Evolutionary conservation across 208 protist species (phyloP), one percentile per base, ranked within the genome.

Genomic region (Leishmania major): DNA sequence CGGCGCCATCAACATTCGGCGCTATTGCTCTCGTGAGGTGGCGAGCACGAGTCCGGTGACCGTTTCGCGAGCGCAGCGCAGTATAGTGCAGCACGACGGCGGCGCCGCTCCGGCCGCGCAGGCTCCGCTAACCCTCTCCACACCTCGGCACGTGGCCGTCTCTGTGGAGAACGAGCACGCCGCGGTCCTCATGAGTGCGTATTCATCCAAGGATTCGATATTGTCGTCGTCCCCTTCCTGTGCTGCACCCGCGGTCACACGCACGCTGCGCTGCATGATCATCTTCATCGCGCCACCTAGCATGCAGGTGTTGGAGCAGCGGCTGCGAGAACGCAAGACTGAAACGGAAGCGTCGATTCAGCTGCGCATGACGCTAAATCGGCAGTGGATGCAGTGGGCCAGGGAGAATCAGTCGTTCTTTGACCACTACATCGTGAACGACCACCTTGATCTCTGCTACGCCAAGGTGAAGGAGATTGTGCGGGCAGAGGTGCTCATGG

Each of bases 281-380:
- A 82, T 98, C 31, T 97, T 97, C 60, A 84, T 98, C 31, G 80
- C 84, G n/a, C 87, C 93, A 17, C 94, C 96, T 22, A 87, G 60
- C 31, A 83, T 97, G 64, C 71, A 87, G 59, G 87, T 76, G 62
- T 88, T 98, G 15, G 88, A 96, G 79, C 25, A 78, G 81, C 92
- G 97, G 37, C 89, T 99, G 75, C 84, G 88, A 11, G 81, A 80
- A 49, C 94, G 97, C 40, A 90, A 93, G 13, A 98, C 94, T 15
- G 97, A 99, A 87, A 93, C 93, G 3, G 80, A 89, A n/a, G 91
- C 90, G 4, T 89, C 91, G 15, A 78, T 99, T 8, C 73, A 84
- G 60, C 64, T 83, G 59, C 89, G 95, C 45, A 82, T 99, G 67
- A 57, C 55, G 17, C 84, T 87, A 67, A 92, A 89, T 40, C 45